Evolutionary conservation across 208 protist species (phyloP), one percentile per base, ranked within the genome.

Genomic region (Naegleria lovaniensis): DNA sequence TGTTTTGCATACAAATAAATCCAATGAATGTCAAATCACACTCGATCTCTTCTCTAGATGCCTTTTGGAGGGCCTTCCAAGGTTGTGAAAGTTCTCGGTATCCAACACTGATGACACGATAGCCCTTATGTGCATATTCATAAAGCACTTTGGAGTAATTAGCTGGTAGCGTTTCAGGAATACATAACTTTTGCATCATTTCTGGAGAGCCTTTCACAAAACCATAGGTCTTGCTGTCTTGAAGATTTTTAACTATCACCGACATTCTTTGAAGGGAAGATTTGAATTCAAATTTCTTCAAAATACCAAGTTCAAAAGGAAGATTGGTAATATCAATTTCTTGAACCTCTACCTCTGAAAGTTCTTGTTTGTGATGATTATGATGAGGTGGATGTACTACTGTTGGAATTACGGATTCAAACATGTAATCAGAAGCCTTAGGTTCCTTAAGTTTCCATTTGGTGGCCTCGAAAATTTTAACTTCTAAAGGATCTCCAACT

Each of bases 1-100:
- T 86, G 85, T 97, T 97, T 40, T 94, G 85, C 58, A 97, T 91
- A 16, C 96, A 83, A 39, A 97, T 55, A 7, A 97, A 92, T 22
- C 96, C 95, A 0, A 94, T 5, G 29, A 97, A 94, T 25, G 41
- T 15, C 0, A 96, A 86, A 19, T 95, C 58, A 11, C 51, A 36
- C 76, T 96, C 95, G 7, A 95, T 48, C 29, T 91, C 59, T 19
- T 92, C 90, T n/a, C 94, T 88, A 33, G 90, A 22, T 36, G 91
- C 43, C 2, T 19, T 22, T 75, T 91, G n/a, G 3, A 91, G 88
- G 75, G 92, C 83, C 29, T 52, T 83, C 41, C 40, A 48, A 29
- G 29, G 0, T 67, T 67, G 48, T n/a, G 55, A 11, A 33, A 93
- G 38, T 38, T n/a, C 13, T 33, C 33, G 89, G 13, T 85, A 89